Evolutionary conservation across 805 yeast genomes (phyloP).

Genomic region (Kregervanrija pseudodelftensis): DNA sequence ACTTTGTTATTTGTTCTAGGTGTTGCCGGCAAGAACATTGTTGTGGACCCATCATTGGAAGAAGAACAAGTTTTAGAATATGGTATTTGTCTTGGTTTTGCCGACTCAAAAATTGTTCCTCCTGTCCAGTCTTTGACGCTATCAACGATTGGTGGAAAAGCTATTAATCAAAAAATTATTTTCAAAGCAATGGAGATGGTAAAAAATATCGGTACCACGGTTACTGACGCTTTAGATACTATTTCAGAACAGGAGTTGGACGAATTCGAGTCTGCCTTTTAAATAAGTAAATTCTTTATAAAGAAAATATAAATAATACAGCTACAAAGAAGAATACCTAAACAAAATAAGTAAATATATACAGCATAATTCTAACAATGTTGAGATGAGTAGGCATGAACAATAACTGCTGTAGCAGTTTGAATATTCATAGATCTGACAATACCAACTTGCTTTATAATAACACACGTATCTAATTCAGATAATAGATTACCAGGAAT

Average conservation of each 20-base stretch:
- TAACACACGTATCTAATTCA: constrained; percentile 80
- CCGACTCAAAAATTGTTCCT: constrained; percentile 55
- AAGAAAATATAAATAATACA: not conserved
- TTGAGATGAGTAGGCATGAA: constrained; percentile 78
- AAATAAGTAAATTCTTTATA: not conserved
- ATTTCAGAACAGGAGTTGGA: constrained; percentile 34
- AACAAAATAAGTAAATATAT: not conserved
- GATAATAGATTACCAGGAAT: constrained; percentile 79
- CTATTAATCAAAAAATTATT: constrained; percentile 42
- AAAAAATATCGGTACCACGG: constrained; percentile 51
- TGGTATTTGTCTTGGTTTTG: constrained; percentile 71
- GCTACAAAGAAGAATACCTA: not conserved
- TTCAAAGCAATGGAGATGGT: constrained; percentile 52
- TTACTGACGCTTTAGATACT: constrained; percentile 50
- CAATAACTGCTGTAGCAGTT: constrained; percentile 92
- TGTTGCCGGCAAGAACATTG: constrained; percentile 55
- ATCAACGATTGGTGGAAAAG: constrained; percentile 44
- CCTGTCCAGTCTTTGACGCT: constrained; percentile 69
- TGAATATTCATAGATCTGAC: constrained; percentile 94
- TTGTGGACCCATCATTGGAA: constrained; percentile 82
- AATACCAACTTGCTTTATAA: constrained; percentile 87
- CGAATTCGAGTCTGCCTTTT: constrained; percentile 24
- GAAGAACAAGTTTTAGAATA: constrained; percentile 87
- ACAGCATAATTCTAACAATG: constrained; percentile 35
- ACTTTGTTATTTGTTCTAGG: constrained; percentile 77